Percentiles rank a stretch among this genome's conserved stretches.
These are phyloP conservation scores for Mycena polygramma DNA, from an alignment of 768 basidiomycete genomes.

Conservation along the genomic window DNA sequence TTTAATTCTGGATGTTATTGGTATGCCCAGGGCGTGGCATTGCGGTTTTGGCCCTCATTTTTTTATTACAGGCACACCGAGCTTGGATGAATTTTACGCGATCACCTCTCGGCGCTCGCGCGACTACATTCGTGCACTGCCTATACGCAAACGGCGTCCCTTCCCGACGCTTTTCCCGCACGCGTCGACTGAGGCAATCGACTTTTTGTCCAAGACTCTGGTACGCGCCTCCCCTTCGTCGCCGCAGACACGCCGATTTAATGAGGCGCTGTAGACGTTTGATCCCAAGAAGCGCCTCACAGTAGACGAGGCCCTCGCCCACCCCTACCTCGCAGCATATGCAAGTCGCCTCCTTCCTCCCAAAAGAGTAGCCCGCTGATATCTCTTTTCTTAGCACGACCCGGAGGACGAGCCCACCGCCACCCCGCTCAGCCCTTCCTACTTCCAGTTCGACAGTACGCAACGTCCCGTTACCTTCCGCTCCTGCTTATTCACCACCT, in stretches of 20 bases:
- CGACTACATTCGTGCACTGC: slow-evolving; percentile 89
- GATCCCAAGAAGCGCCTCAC: slow-evolving; percentile 89
- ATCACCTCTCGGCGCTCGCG: slow-evolving; percentile 88
- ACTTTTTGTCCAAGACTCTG: slow-evolving; percentile 80
- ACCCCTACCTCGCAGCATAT: slow-evolving; percentile 86
- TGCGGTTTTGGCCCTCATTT: slow-evolving; percentile 25
- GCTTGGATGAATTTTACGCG: slow-evolving; percentile 90
- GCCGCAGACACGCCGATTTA: neutral
- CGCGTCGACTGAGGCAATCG: slow-evolving; percentile 78
- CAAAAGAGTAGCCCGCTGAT: slow-evolving; percentile 21
- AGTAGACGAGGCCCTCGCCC: slow-evolving; percentile 84
- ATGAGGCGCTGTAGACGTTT: slow-evolving; percentile 69
- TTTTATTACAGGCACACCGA: slow-evolving; percentile 73
- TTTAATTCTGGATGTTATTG: slow-evolving; percentile 90
- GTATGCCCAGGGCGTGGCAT: slow-evolving; percentile 44
- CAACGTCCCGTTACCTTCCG: slow-evolving; percentile 17
- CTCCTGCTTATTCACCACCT: slow-evolving; percentile 25
- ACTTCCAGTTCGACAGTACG: slow-evolving; percentile 92
- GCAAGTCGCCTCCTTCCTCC: slow-evolving; percentile 52
- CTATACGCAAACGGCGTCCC: slow-evolving; percentile 81
- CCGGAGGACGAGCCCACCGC: slow-evolving; percentile 91
- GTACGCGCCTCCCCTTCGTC: slow-evolving; percentile 48
- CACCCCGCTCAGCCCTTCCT: slow-evolving; percentile 83
- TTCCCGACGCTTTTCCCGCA: slow-evolving; percentile 84
- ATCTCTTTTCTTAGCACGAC: slow-evolving; percentile 68